Base-by-base conservation (phyloP, 768 basidiomycete genomes). In the Phanerochaete carnosa region DNA sequence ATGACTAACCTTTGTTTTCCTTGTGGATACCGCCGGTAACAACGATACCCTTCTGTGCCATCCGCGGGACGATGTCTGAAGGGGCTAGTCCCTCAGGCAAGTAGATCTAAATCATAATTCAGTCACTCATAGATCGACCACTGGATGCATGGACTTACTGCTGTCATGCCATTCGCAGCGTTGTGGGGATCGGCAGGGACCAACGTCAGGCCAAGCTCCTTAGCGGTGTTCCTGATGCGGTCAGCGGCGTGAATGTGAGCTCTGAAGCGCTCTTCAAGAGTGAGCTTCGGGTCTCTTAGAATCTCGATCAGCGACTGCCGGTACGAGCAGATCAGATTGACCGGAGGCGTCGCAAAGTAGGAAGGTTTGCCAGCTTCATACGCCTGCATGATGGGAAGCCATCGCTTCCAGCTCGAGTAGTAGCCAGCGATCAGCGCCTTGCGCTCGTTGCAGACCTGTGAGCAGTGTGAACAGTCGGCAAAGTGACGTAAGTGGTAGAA, bases 321-420 rank as follows among this genome's bases (percentile, higher is more conserved):
- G 73, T 92, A 92, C 1, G 97, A 92, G 73, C 94, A 92, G 69
- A 98, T 86, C 65, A 99, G 85, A 76, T 97, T 96, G 61, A 95
- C 92, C 8, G 94, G 95, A 1, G 94, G 92, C 0, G 95, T 98
- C 8, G 95, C 96, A 73, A 98, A 98, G 79, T 98, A 98, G 22
- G 88, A 88, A 0, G 93, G 80, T 12, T 75, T 76, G 61, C 92
- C 92, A 60, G 76, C 75, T 76, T 98, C 95, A 72, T 98, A 99
- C 2, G 89, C 87, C 67, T 88, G 83, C 95, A 98, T 98, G 71
- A 97, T 87, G 1, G 94, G 94, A 47, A 95, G 78, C 92, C 92
- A 94, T 67, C 87, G 92, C 66, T 87, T 87, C 95, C 95, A 97
- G 70, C 83, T 89, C 23, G 88, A 92, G 71, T 96, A 98, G 78